Evolutionary conservation across 2,329 filamentous ascomycete species (phyloP).

Genomic region (Gliomastix tumulicola): DNA sequence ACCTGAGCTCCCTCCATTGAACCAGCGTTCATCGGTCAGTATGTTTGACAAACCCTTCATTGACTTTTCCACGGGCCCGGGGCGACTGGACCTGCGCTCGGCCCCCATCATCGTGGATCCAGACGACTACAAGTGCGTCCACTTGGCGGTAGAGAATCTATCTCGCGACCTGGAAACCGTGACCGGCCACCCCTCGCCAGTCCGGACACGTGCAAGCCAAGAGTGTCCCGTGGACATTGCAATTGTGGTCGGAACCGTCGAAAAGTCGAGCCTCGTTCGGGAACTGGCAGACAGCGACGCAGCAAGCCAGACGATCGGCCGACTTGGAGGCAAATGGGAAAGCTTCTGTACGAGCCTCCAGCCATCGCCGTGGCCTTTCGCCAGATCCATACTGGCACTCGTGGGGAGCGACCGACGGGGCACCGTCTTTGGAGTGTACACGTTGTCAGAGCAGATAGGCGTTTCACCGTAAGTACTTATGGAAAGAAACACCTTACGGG

Average conservation of each 20-base stretch:
- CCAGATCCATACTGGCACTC: conserved; percentile 55
- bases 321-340: conserved; percentile 61
- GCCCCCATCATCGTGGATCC: not conserved
- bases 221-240: not conserved
- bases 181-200: not conserved
- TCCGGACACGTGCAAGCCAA: not conserved
- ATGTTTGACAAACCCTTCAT: no score
- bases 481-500: no score
- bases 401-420: conserved; percentile 58
- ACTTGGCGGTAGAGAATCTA: not conserved
- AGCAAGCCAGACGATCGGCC: conserved; percentile 38
- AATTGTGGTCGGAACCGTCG: conserved; percentile 64
- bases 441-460: conserved; percentile 65
- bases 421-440: conserved; percentile 66
- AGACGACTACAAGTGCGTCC: not conserved
- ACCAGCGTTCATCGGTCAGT: no score
- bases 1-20: no score
- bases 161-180: not conserved
- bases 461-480: conserved; percentile 34
- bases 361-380: conserved; percentile 48
- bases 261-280: conserved; percentile 53
- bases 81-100: not conserved
- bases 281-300: conserved; percentile 47
- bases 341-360: conserved; percentile 56
- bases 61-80: no score